Evolutionary conservation across 2,329 filamentous ascomycete species (phyloP).

Genomic region (Colletotrichum karsti): DNA sequence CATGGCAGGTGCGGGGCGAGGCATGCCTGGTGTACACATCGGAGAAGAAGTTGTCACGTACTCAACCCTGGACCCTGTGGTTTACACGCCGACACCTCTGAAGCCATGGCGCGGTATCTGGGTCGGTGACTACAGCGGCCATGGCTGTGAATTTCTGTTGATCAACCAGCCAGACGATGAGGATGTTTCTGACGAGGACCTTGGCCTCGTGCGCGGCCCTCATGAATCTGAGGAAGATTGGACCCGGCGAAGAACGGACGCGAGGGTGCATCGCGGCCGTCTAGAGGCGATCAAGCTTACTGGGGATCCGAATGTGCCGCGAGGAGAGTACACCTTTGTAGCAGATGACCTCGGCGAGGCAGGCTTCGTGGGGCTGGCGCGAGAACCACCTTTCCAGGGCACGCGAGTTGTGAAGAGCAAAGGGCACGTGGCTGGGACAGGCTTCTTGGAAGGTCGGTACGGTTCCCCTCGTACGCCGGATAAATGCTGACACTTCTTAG

Average conservation of each 20-base stretch:
- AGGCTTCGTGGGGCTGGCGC: constrained; percentile 71
- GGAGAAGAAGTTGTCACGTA: constrained; percentile 69
- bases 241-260: constrained; percentile 51
- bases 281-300: constrained; percentile 91
- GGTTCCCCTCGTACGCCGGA: background rate
- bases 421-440: constrained; percentile 80
- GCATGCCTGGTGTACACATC: constrained; percentile 52
- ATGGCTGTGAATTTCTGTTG: constrained; percentile 89
- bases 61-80: constrained; percentile 73
- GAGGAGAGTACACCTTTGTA: constrained; percentile 85
- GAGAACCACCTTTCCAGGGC: constrained; percentile 76
- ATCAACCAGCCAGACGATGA: constrained; percentile 77
- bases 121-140: constrained; percentile 88
- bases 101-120: constrained; percentile 92
- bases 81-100: constrained; percentile 82
- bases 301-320: constrained; percentile 88
- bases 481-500: constrained; percentile 50
- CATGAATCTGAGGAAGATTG: constrained; percentile 57
- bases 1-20: constrained; percentile 34
- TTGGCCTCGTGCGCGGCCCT: constrained; percentile 47
- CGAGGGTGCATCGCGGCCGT: constrained; percentile 68
- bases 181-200: constrained; percentile 49
- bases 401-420: constrained; percentile 76
- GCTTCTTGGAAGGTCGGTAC: constrained; percentile 76
- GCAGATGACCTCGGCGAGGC: constrained; percentile 77